These are phyloP conservation scores for Wallacemonas rigidus DNA, from an alignment of 208 protist genomes.

Conservation along the genomic window DNA sequence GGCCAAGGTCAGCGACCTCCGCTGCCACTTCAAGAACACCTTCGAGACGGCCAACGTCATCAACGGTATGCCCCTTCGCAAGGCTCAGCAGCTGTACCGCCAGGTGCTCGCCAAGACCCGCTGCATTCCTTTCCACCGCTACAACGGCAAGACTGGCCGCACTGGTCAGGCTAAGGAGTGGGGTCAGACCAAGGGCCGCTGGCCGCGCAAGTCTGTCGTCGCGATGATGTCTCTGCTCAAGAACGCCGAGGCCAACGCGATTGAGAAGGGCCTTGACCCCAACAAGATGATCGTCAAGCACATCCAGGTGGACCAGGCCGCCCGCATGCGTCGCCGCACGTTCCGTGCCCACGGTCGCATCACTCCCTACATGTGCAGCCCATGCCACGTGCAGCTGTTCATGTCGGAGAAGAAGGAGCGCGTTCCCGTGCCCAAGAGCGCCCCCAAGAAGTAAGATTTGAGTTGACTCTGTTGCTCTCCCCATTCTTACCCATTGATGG, in stretches of 20 bases:
- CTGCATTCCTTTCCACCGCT: constrained; percentile 95
- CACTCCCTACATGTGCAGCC: constrained; percentile 93
- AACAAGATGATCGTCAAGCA: constrained; percentile 93
- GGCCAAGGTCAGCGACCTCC: constrained; percentile 89
- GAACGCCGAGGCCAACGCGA: constrained; percentile 92
- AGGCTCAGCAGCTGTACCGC: constrained; percentile 93
- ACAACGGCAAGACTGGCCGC: constrained; percentile 92
- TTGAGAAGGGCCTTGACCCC: constrained; percentile 91
- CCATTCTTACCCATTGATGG: constrained; percentile 16
- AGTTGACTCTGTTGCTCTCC: neutral
- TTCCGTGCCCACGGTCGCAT: constrained; percentile 96
- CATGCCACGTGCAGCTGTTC: constrained; percentile 85
- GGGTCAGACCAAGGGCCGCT: constrained; percentile 92
- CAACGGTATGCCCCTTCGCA: constrained; percentile 91
- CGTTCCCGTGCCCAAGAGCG: constrained; percentile 77
- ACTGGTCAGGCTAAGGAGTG: constrained; percentile 93
- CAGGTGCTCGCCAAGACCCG: constrained; percentile 94
- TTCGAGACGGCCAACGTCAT: constrained; percentile 93
- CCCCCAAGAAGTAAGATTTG: constrained; percentile 78
- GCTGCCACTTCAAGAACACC: constrained; percentile 95
- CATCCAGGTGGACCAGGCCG: constrained; percentile 92
- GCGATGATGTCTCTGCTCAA: constrained; percentile 92
- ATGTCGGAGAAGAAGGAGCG: constrained; percentile 87
- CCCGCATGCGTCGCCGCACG: constrained; percentile 91
- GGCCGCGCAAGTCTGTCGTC: constrained; percentile 94